A percentile compares a stretch with the other conserved stretches of the same genome.
Conservation (phyloP, 2,329 filamentous ascomycete species). For the Ilyonectria sp. region DNA sequence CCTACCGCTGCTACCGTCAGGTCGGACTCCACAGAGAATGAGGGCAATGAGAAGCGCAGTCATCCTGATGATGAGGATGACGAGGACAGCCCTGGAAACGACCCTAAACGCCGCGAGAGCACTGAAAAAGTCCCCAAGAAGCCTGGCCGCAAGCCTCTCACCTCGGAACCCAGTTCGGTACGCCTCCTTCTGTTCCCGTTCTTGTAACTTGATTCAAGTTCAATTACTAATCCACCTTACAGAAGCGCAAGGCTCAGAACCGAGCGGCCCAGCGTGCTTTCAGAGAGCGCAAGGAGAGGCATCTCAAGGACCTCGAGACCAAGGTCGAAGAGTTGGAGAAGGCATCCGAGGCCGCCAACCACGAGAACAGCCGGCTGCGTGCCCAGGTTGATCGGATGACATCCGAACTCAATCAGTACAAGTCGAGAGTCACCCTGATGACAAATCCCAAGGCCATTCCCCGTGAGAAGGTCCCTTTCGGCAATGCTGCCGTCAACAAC, state of each 20-base stretch:
- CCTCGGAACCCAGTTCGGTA: constrained; percentile 95
- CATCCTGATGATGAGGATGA: constrained; percentile 80
- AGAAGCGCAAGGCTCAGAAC: constrained; percentile 98
- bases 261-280: constrained; percentile 93
- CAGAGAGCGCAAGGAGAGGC: constrained; percentile 94
- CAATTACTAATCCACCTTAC: constrained; percentile 31
- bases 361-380: constrained; percentile 87
- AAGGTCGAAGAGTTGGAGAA: constrained; percentile 86
- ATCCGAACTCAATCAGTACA: constrained; percentile 88
- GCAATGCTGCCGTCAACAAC: constrained; percentile 68
- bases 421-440: constrained; percentile 82
- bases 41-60: constrained; percentile 78
- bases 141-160: constrained; percentile 94
- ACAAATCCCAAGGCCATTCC: constrained; percentile 52
- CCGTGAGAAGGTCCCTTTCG: constrained; percentile 60
- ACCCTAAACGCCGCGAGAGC: constrained; percentile 82
- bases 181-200: constrained; percentile 58
- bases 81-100: constrained; percentile 63
- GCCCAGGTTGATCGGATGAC: constrained; percentile 92
- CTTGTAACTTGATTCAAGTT: constrained; percentile 5
- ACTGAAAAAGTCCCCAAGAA: constrained; percentile 94
- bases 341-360: constrained; percentile 83
- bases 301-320: constrained; percentile 86
- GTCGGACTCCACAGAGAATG: constrained; percentile 71
- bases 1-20: constrained; percentile 66